A percentile compares a stretch with the other conserved stretches of the same genome.
phyloP scores from a whole-genome alignment of 2,329 filamentous ascomycete genomes.

The Fusarium penzigii region DNA sequence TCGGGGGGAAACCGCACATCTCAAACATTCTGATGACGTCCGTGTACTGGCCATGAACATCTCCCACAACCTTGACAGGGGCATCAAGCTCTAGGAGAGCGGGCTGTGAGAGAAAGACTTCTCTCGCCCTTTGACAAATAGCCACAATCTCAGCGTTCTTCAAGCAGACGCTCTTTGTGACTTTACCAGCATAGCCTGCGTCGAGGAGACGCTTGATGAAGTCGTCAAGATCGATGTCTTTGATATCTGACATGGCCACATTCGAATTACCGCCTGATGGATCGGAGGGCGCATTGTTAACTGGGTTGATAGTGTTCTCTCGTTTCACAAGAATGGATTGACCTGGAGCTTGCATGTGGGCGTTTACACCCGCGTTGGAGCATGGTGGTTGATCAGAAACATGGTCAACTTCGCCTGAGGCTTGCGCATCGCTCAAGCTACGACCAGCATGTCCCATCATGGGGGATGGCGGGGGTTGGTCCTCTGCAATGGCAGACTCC shows the following conservation, averaged over 20 bases:
- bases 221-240: constrained; percentile 91
- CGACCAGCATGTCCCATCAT: constrained; percentile 76
- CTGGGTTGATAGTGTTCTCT: constrained; percentile 68
- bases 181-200: constrained; percentile 92
- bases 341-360: constrained; percentile 68
- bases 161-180: constrained; percentile 94
- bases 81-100: constrained; percentile 89
- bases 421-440: constrained; percentile 78
- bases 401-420: constrained; percentile 87
- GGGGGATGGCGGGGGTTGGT: constrained; percentile 78
- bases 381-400: constrained; percentile 89
- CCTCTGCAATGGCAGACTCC: constrained; percentile 46
- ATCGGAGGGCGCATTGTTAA: constrained; percentile 50
- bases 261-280: constrained; percentile 48
- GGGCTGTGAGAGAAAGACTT: constrained; percentile 88
- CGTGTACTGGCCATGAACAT: constrained; percentile 99
- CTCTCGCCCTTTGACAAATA: constrained; percentile 85
- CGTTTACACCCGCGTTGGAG: constrained; percentile 58
- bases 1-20: constrained; percentile 95
- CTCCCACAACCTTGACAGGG: constrained; percentile 99
- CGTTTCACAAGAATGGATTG: constrained; percentile 89
- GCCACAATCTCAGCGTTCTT: constrained; percentile 97
- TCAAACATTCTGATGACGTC: constrained; percentile 96
- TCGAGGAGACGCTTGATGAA: constrained; percentile 95
- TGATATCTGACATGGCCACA: constrained; percentile 87